Percentiles rank a stretch among this genome's conserved stretches.
Evolutionary conservation across 805 yeast species (phyloP).

Genomic region (Metschnikowia continentalis): DNA sequence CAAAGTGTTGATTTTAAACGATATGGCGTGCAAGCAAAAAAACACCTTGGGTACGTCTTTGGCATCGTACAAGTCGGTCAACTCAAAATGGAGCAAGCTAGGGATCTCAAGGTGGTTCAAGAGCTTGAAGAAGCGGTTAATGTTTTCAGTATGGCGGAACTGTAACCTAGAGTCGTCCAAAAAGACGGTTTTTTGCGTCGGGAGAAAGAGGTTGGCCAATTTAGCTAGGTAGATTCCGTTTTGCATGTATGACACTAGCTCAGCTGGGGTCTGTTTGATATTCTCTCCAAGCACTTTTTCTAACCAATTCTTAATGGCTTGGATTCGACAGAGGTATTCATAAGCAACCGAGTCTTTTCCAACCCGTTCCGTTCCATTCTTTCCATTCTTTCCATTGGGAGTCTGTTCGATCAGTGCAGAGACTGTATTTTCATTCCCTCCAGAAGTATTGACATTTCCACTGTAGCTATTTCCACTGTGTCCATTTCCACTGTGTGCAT

Average conservation of each 20-base stretch:
- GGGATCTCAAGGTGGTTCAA: conserved; percentile 73
- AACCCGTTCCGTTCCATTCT: not conserved
- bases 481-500: conserved; percentile 1
- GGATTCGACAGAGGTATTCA: conserved; percentile 76
- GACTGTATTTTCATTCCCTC: no score
- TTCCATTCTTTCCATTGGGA: no score
- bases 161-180: conserved; percentile 57
- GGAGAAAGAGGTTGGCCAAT: conserved; percentile 66
- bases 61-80: conserved; percentile 88
- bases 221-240: conserved; percentile 87
- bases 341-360: conserved; percentile 40
- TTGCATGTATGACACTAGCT: conserved; percentile 61
- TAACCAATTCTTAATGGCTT: conserved; percentile 80
- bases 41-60: conserved; percentile 91
- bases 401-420: no score
- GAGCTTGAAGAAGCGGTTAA: conserved; percentile 73
- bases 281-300: conserved; percentile 56
- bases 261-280: conserved; percentile 51
- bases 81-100: conserved; percentile 81
- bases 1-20: conserved; percentile 62
- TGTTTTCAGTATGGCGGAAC: conserved; percentile 90
- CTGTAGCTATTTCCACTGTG: no score
- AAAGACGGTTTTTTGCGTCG: conserved; percentile 54
- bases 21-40: conserved; percentile 86
- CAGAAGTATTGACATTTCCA: no score